Evolutionary conservation across 139 green algal genomes (phyloP).

Genomic region (Chlamydomonas sphaeroides): DNA sequence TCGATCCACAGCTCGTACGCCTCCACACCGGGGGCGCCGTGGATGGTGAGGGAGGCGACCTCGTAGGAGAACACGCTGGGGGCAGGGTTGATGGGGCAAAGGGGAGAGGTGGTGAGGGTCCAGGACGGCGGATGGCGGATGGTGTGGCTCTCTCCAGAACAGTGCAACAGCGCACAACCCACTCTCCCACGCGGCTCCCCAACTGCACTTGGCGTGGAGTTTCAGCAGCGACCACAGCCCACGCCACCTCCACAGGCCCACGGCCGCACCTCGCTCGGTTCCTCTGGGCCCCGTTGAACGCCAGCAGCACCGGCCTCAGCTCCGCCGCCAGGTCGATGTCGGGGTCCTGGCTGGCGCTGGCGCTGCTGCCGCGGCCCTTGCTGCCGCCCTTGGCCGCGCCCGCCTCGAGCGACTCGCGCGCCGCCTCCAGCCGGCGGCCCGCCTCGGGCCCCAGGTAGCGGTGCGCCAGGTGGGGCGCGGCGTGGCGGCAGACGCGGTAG

Average conservation of each 20-base stretch:
- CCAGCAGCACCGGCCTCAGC: constrained; percentile 8
- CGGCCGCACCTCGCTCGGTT: not conserved
- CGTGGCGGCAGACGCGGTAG: constrained; percentile 7
- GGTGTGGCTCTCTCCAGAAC: no score
- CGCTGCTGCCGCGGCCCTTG: no score
- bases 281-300: not conserved
- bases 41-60: not conserved
- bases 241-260: not conserved
- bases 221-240: no score
- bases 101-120: no score
- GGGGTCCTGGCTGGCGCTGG: not conserved
- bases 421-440: not conserved
- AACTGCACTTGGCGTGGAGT: no score
- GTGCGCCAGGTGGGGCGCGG: not conserved
- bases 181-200: no score
- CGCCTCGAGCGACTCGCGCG: not conserved
- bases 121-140: no score
- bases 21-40: constrained; percentile 13
- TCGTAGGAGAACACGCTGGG: constrained; percentile 27
- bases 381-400: no score
- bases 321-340: constrained; percentile 5
- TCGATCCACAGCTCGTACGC: constrained; percentile 14
- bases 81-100: not conserved
- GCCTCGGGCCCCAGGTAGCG: not conserved
- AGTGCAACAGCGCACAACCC: no score